Evolutionary conservation across 306 rosid genomes (phyloP).

Genomic region (Vicia sativa): DNA sequence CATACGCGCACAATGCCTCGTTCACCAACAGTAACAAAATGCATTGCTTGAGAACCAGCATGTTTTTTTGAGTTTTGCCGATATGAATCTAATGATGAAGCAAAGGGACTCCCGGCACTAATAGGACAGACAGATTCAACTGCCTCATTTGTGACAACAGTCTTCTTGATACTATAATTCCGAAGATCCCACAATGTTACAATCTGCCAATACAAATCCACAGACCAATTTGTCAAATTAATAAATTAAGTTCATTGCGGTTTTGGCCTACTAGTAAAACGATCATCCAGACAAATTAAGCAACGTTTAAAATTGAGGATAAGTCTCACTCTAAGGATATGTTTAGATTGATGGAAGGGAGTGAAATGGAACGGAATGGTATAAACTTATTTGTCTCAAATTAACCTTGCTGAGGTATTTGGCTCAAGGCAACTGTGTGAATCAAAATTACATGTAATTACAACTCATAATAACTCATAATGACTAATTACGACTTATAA

Average conservation of each 20-base stretch:
- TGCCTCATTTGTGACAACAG: conserved; percentile 82
- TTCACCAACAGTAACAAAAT: conserved; percentile 85
- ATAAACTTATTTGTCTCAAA: no score
- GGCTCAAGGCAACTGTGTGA: background rate
- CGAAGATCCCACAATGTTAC: conserved; percentile 91
- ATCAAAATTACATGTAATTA: no score
- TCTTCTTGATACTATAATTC: conserved; percentile 74
- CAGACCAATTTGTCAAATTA: conserved; percentile 40
- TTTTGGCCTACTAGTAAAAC: background rate
- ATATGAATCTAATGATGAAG: conserved; percentile 54
- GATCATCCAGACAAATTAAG: conserved; percentile 6
- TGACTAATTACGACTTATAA: no score
- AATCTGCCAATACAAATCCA: conserved; percentile 59
- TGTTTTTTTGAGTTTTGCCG: conserved; percentile 45
- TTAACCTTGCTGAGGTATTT: no score
- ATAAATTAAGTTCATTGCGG: conserved; percentile 1
- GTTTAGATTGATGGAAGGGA: no score
- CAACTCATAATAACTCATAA: no score
- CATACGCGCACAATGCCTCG: conserved; percentile 85
- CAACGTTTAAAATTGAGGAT: background rate
- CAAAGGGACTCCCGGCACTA: conserved; percentile 54
- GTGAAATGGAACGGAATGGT: no score
- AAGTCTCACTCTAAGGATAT: conserved; percentile 6
- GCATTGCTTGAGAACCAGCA: conserved; percentile 43
- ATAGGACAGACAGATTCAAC: conserved; percentile 84